phyloP scores from a whole-genome alignment of 2,329 filamentous ascomycete species.

The Penicillium sp. region DNA sequence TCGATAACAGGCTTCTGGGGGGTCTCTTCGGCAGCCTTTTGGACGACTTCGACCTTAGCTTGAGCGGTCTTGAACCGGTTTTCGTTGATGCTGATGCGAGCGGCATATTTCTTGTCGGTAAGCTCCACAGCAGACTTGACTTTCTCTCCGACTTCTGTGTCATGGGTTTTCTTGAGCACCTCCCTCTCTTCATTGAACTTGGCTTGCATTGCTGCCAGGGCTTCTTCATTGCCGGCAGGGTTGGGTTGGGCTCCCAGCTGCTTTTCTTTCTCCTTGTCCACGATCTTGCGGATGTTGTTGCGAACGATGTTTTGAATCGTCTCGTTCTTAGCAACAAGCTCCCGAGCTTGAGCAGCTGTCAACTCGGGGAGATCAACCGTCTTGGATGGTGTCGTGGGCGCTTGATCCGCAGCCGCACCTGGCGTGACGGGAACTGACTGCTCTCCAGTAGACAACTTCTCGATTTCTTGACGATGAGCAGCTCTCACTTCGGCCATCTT shows the following conservation, averaged over 20 bases:
- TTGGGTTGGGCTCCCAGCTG: conserved; percentile 38
- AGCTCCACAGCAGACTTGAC: conserved; percentile 63
- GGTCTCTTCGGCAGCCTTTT: conserved; percentile 79
- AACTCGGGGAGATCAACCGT: conserved; percentile 41
- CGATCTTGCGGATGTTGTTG: conserved; percentile 56
- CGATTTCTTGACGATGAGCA: conserved; percentile 50
- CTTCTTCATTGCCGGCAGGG: conserved; percentile 32
- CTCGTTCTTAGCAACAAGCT: conserved; percentile 51
- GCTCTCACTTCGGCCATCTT: conserved; percentile 60
- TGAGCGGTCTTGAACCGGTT: conserved; percentile 62
- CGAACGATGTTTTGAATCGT: conserved; percentile 50
- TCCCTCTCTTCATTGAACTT: conserved; percentile 43
- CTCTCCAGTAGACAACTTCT: conserved; percentile 47
- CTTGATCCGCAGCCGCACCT: conserved; percentile 20
- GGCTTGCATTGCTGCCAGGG: conserved; percentile 39
- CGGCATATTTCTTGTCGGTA: conserved; percentile 68
- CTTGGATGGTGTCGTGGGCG: conserved; percentile 31
- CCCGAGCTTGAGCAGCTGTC: conserved; percentile 50
- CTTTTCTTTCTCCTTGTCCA: conserved; percentile 43
- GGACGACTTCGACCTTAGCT: conserved; percentile 74
- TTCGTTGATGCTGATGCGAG: conserved; percentile 76
- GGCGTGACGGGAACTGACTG: conserved; percentile 30
- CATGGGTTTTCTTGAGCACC: conserved; percentile 47
- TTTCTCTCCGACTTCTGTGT: conserved; percentile 57
- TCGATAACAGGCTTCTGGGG: conserved; percentile 79